These are phyloP conservation scores for Phylloboletellus chloephorus DNA, from an alignment of 1,284 basidiomycete species.

Conservation along the genomic window DNA sequence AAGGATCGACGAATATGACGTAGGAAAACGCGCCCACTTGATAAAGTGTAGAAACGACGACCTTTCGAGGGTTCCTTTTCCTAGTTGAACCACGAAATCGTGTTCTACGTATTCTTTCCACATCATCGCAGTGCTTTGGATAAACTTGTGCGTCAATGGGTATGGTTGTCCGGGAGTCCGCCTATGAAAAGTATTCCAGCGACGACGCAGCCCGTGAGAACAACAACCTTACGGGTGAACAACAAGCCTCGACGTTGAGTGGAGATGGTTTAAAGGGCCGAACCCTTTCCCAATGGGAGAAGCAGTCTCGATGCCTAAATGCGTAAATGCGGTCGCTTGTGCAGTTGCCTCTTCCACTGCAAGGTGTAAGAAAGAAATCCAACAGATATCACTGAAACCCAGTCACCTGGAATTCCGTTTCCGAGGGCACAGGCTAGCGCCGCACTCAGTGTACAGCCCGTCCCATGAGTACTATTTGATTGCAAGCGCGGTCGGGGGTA, in stretches of 20 bases:
- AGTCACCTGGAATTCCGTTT: constrained; percentile 39
- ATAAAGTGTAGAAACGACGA: constrained; percentile 82
- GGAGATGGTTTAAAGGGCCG: constrained; percentile 87
- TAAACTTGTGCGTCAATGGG: constrained; percentile 66
- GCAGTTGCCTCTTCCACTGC: constrained; percentile 56
- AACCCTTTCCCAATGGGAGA: constrained; percentile 69
- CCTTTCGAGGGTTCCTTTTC: constrained; percentile 60
- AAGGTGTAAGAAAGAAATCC: neutral
- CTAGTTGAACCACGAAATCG: constrained; percentile 75
- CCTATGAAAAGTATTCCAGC: constrained; percentile 33
- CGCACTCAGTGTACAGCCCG: constrained; percentile 88
- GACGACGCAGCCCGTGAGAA: neutral
- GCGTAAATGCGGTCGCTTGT: constrained; percentile 66
- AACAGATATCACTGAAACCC: neutral
- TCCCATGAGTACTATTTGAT: constrained; percentile 82
- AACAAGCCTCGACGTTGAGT: constrained; percentile 47
- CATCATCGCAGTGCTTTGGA: constrained; percentile 46
- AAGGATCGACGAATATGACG: neutral
- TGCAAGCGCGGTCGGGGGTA: constrained; percentile 66
- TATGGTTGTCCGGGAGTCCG: constrained; percentile 58
- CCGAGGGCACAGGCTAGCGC: constrained; percentile 72
- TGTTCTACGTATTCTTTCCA: constrained; percentile 83
- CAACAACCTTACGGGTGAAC: constrained; percentile 52
- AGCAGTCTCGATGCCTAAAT: constrained; percentile 73
- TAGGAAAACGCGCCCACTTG: constrained; percentile 43